These are phyloP conservation scores for Myotisia sp. DNA, from an alignment of 2,329 filamentous ascomycete genomes.

Conservation along the genomic window DNA sequence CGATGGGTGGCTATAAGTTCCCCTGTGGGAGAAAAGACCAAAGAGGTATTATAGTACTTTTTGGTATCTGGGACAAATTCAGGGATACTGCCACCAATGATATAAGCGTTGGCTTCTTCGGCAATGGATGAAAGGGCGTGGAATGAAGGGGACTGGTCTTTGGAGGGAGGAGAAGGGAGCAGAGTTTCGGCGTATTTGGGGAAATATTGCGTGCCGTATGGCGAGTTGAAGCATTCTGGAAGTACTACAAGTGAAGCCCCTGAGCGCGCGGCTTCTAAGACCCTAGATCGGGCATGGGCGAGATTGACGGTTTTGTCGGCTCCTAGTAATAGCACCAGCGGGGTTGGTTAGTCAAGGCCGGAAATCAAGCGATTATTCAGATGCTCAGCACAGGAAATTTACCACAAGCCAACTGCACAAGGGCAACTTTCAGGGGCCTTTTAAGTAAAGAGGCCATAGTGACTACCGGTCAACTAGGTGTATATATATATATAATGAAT, in stretches of 20 bases:
- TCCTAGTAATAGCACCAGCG: constrained; percentile 32
- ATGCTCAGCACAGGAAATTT: constrained; percentile 13
- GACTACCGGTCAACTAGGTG: too few species aligned
- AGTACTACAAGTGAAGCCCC: constrained; percentile 82
- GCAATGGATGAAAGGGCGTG: constrained; percentile 72
- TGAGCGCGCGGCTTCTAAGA: constrained; percentile 59
- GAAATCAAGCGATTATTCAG: background rate
- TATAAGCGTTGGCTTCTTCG: constrained; percentile 59
- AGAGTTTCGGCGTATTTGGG: constrained; percentile 82
- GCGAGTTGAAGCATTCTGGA: constrained; percentile 97
- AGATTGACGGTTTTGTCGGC: constrained; percentile 80
- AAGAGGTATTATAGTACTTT: constrained; percentile 77
- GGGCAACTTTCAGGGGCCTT: constrained; percentile 62
- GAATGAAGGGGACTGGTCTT: constrained; percentile 63
- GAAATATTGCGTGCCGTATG: constrained; percentile 86
- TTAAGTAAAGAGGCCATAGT: constrained; percentile 49
- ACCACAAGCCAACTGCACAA: constrained; percentile 68
- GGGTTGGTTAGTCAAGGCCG: too few species aligned
- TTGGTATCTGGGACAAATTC: constrained; percentile 55
- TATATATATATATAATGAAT: too few species aligned
- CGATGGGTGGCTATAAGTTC: constrained; percentile 73
- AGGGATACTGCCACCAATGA: constrained; percentile 86
- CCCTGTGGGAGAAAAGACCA: constrained; percentile 68
- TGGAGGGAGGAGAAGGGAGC: constrained; percentile 57
- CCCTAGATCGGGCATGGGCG: constrained; percentile 61